These are phyloP conservation scores for Apophysomyces trapeziformis DNA, from an alignment of 371 early-diverging fungal genomes.

Conservation along the genomic window DNA sequence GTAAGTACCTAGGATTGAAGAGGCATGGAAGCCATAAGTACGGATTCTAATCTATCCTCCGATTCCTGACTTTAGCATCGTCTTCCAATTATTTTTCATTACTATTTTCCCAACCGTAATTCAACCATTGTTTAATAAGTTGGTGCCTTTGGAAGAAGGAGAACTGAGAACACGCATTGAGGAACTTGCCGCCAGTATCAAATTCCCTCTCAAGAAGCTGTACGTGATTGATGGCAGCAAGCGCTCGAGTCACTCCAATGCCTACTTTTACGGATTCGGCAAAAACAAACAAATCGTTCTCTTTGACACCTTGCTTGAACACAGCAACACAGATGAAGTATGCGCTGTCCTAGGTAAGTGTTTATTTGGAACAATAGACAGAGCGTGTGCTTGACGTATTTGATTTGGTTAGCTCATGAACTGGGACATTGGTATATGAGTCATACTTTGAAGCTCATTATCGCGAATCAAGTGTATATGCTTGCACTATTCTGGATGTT, in stretches of 20 bases:
- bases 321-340: conserved; percentile 85
- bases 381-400: conserved; percentile 1
- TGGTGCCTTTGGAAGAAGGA: conserved; percentile 88
- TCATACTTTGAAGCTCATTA: conserved; percentile 82
- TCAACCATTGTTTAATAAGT: conserved; percentile 98
- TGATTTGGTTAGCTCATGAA: conserved; percentile 76
- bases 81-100: conserved; percentile 89
- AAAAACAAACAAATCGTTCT: conserved; percentile 98
- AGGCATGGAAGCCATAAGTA: neutral
- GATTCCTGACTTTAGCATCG: conserved; percentile 54
- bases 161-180: conserved; percentile 86
- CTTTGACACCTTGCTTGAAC: conserved; percentile 94
- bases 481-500: conserved; percentile 88
- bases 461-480: conserved; percentile 76
- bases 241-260: conserved; percentile 95
- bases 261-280: conserved; percentile 97
- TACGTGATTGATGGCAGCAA: conserved; percentile 97
- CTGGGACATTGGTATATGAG: conserved; percentile 96
- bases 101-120: conserved; percentile 95
- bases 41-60: neutral
- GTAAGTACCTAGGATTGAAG: conserved; percentile 49
- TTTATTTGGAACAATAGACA: neutral
- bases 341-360: conserved; percentile 86
- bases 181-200: conserved; percentile 81
- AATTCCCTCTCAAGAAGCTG: conserved; percentile 94